Base-by-base conservation (phyloP, 176 grass and related monocot genomes). In the Saccharum spontaneum region DNA sequence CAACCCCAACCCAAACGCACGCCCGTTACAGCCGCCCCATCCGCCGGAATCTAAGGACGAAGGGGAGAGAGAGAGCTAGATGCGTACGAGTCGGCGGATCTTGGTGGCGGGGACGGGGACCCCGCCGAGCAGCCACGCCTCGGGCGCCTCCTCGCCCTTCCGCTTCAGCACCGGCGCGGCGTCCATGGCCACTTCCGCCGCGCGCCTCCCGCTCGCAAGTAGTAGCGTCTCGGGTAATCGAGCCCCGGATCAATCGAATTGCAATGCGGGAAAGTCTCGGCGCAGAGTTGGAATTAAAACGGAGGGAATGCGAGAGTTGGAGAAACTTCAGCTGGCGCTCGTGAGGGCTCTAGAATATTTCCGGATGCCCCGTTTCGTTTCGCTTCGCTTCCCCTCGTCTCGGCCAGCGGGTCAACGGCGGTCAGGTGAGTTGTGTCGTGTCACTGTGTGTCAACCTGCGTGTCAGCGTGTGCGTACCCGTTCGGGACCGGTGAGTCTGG, bases 11-110 rank as follows among this genome's bases (percentile, higher is more conserved):
- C 13, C 30, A 67, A 37, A 23, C 64, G 30, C 64, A 24, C 78
- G 78, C 40, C 41, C 50, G 43, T 80, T 37, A 39, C 4, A 80
- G 43, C 64, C 8, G 36, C 20, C 44, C 0, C 7, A 34, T 9
- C 28, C 17, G 22, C 10, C 10, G 40, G 74, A 33, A 48, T 23
- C 39, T 23, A 45, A 44, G 40, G 30, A 13, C 0, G 13, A 30
- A 1, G 0, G n/a, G 4, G 17, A 4, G 33, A n/a, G 20, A 6
- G 50, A 61, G 57, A 61, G 20, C 1, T 5, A 15, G 64, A 20
- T 15, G 36, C 79, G 45, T 81, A 81, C 79, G 31, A 81, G 79
- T 50, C 79, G 79, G 31, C 79, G 79, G 65, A 69, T 81, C 0
- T 81, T 81, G 20, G 65, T 69, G 45, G 79, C 65, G 6, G 79